Conservation (phyloP, 768 basidiomycete genomes). For the Amanita thiersii region DNA sequence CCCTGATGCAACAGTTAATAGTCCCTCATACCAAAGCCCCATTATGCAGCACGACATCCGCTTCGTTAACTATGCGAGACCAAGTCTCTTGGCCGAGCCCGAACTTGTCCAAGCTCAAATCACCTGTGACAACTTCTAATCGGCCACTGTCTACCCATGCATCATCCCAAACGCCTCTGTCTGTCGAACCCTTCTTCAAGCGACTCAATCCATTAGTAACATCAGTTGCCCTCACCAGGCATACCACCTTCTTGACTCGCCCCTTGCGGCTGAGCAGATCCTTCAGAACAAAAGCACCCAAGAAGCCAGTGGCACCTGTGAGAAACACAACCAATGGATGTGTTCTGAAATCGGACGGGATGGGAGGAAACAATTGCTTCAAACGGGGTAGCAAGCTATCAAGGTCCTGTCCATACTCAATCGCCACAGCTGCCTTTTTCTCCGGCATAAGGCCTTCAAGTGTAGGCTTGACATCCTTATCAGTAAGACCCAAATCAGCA, state of each 20-base stretch:
- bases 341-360: constrained; percentile 45
- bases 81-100: constrained; percentile 62
- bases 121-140: constrained; percentile 78
- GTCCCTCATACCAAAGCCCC: constrained; percentile 77
- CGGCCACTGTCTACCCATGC: constrained; percentile 61
- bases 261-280: constrained; percentile 61
- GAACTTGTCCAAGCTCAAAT: constrained; percentile 68
- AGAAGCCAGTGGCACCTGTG: constrained; percentile 94
- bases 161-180: constrained; percentile 86
- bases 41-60: constrained; percentile 86
- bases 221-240: constrained; percentile 75
- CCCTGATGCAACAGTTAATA: background rate
- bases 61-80: constrained; percentile 58
- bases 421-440: constrained; percentile 20
- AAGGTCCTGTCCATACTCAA: constrained; percentile 78
- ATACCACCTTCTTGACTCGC: constrained; percentile 79
- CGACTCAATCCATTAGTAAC: constrained; percentile 57
- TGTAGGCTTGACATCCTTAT: constrained; percentile 18
- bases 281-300: constrained; percentile 86
- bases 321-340: constrained; percentile 76
- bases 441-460: constrained; percentile 10
- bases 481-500: constrained; percentile 71
- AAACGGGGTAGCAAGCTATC: constrained; percentile 52
- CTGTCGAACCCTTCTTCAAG: constrained; percentile 61
- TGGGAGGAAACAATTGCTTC: constrained; percentile 49